Evolutionary conservation across 768 basidiomycete genomes (phyloP).

Genomic region (Lactarius pseudohatsudake): DNA sequence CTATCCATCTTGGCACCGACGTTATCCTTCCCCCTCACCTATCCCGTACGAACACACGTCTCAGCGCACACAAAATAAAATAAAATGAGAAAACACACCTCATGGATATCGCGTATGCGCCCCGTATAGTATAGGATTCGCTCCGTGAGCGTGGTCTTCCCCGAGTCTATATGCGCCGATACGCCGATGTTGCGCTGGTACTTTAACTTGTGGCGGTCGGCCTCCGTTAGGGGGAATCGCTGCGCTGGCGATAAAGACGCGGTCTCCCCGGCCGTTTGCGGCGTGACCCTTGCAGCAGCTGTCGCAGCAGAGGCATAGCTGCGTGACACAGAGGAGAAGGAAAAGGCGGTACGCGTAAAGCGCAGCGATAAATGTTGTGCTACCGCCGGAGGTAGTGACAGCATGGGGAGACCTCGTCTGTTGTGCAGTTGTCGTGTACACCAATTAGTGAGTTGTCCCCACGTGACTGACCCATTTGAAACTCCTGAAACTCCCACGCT

Average conservation of each 20-base stretch:
- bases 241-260: conserved; percentile 21
- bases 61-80: neutral
- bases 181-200: conserved; percentile 96
- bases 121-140: conserved; percentile 96
- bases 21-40: conserved; percentile 91
- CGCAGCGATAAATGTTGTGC: neutral
- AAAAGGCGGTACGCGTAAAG: neutral
- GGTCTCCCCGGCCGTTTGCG: neutral
- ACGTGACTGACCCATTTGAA: neutral
- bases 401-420: neutral
- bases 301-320: conserved; percentile 21
- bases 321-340: neutral
- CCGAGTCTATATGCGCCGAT: conserved; percentile 93
- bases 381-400: neutral
- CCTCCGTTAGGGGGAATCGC: conserved; percentile 48
- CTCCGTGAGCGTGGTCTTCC: conserved; percentile 97
- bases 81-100: conserved; percentile 52
- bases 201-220: conserved; percentile 63
- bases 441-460: neutral
- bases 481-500: too few relatives aligned
- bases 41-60: neutral
- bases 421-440: too few relatives aligned
- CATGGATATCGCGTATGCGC: conserved; percentile 92
- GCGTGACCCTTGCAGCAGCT: conserved; percentile 3
- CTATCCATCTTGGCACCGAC: conserved; percentile 99